phyloP scores from a whole-genome alignment of 768 basidiomycete genomes.

The Boletus vinaceobasis region DNA sequence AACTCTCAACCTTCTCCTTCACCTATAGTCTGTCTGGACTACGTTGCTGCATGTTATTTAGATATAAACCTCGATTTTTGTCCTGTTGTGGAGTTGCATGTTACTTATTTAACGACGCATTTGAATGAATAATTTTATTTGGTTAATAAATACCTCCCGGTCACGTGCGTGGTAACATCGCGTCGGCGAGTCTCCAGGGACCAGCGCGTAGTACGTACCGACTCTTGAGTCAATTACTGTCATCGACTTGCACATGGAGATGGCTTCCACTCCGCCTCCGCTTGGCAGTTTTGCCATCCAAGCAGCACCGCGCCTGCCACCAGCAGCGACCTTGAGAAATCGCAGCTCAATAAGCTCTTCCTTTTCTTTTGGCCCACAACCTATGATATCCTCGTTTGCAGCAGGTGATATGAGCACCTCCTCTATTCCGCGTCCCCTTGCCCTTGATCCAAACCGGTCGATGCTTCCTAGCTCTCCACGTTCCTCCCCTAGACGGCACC shows the following conservation, averaged over 20 bases:
- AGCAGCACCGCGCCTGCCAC: constrained; percentile 48
- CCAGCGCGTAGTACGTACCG: neutral
- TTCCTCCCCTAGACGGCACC: constrained; percentile 60
- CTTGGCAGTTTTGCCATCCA: constrained; percentile 41
- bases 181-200: neutral
- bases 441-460: constrained; percentile 79
- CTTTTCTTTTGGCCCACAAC: constrained; percentile 81
- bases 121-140: no score
- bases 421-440: constrained; percentile 51
- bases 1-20: neutral
- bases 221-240: neutral
- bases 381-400: constrained; percentile 66
- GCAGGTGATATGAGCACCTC: constrained; percentile 61
- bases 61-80: neutral
- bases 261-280: constrained; percentile 51
- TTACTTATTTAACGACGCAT: no score
- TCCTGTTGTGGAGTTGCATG: neutral
- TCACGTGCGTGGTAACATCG: constrained; percentile 20
- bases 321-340: constrained; percentile 53
- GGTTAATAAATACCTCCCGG: neutral
- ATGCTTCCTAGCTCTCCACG: constrained; percentile 71
- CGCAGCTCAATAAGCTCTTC: constrained; percentile 73
- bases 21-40: neutral
- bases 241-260: constrained; percentile 5
- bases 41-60: neutral